A percentile compares a stretch with the other conserved stretches of the same genome.
Evolutionary conservation across 2,329 filamentous ascomycete species (phyloP).

Genomic region (Coniochaeta sp.): DNA sequence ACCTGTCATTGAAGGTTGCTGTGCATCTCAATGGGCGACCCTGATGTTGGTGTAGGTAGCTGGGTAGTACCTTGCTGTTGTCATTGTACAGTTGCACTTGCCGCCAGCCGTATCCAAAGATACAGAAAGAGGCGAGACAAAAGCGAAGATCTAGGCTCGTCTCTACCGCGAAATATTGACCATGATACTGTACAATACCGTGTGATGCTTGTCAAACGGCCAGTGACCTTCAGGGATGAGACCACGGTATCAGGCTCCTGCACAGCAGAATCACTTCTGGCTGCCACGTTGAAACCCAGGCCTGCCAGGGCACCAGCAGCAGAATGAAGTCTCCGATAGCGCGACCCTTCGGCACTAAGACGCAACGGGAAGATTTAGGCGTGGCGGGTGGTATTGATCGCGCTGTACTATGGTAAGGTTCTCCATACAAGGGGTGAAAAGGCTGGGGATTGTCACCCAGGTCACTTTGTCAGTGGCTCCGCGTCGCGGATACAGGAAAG

Average conservation of each 20-base stretch:
- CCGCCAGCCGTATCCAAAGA: not conserved
- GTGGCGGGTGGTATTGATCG: not conserved
- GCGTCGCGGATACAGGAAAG: not conserved
- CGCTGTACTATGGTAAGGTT: not conserved
- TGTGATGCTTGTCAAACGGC: too few relatives aligned
- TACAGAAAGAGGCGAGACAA: not conserved
- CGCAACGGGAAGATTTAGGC: not conserved
- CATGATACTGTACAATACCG: not conserved
- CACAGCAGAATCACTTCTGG: not conserved
- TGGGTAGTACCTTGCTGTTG: too few relatives aligned
- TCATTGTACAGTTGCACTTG: too few relatives aligned
- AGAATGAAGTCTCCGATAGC: not conserved
- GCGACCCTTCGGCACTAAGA: not conserved
- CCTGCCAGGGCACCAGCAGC: not conserved
- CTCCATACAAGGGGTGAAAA: not conserved
- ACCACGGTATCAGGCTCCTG: not conserved
- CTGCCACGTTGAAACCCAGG: constrained; percentile 1
- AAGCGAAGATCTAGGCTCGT: not conserved
- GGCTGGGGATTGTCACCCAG: not conserved
- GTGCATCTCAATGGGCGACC: too few relatives aligned
- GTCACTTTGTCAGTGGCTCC: not conserved
- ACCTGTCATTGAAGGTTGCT: too few relatives aligned
- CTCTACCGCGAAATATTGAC: not conserved
- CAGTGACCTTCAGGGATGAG: too few relatives aligned
- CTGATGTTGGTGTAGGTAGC: too few relatives aligned